Conservation (phyloP, 306 rosid species). For the Prinsepia uniflora region DNA sequence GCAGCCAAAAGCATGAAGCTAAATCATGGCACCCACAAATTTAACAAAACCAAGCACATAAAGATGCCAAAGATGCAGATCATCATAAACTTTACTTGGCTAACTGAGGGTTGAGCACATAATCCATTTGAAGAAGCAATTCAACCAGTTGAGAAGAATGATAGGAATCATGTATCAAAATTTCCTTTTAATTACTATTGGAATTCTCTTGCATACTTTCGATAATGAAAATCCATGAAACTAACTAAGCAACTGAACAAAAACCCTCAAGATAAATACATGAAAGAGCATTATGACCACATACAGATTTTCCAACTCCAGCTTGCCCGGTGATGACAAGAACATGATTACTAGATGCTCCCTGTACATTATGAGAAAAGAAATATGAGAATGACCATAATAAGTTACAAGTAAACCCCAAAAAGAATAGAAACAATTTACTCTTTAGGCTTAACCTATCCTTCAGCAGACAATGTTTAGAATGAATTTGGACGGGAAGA, state of each 20-base stretch:
- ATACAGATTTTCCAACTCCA: constrained; percentile 92
- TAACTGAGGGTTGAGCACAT: background rate
- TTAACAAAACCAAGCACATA: too few species aligned
- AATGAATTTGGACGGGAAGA: background rate
- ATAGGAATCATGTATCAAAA: background rate
- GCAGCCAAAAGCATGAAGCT: background rate
- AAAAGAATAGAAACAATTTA: background rate
- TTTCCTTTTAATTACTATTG: background rate
- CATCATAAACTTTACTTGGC: too few species aligned
- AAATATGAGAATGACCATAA: constrained; percentile 6
- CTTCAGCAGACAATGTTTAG: background rate
- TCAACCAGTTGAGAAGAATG: background rate
- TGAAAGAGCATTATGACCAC: constrained; percentile 29
- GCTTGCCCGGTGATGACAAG: constrained; percentile 82
- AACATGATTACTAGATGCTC: constrained; percentile 37
- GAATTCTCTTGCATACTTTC: background rate
- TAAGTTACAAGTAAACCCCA: background rate
- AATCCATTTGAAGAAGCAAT: background rate
- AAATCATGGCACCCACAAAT: background rate
- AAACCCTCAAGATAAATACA: constrained; percentile 2
- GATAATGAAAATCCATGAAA: background rate
- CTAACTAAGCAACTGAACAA: background rate
- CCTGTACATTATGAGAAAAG: constrained; percentile 45
- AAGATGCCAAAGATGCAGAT: background rate
- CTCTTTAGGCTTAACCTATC: background rate